Base-by-base conservation (phyloP, 2,329 filamentous ascomycete genomes). In the Coniochaeta sp. region DNA sequence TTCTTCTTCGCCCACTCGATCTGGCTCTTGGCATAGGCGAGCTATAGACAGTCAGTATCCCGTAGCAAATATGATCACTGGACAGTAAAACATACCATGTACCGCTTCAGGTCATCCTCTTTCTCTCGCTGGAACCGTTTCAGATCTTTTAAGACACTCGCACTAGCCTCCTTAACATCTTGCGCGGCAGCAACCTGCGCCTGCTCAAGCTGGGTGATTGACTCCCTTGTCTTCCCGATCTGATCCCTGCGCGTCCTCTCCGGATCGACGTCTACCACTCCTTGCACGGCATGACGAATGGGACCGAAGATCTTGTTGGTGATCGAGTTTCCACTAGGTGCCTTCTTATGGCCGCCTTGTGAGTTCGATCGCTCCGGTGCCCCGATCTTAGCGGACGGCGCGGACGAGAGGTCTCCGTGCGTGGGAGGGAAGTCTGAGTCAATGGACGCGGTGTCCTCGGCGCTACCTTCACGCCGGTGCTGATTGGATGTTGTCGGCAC, bases 351-450 rank as follows among this genome's bases (percentile, higher is more conserved):
- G 35, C 71, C 71, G 4, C 77, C 72, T 2, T 63, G 57, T 61
- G 70, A 70, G 59, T 62, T 65, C 65, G 70, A 63, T 67, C 77
- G 66, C 69, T 83, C 74, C 12, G 86, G 84, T 13, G 79, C 74
- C 14, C 86, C 87, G 64, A 95, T 87, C 54, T 83, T 82, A 33
- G 87, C 85, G 18, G 89, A 87, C n/a, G 87, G 82, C 18, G 76
- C 74, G n/a, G 80, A 75, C 0, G 83, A 75, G 30, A 80, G 71
- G 53, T 94, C 89, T 35, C 86, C 86, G 61, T 95, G 89, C 1
- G 87, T 95, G 1, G 91, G 88, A 3, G 92, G 91, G 57, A 99
- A 99, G 66, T 97, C 94, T 0, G 91, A 96, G 67, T 99, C 94
- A 53, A 96, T 91, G 1, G 90, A 95, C 26, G 87, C 88, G 2